Percentiles rank a stretch among this genome's conserved stretches.
phyloP scores from a whole-genome alignment of 2,329 filamentous ascomycete species.

The Penicillium hordei region DNA sequence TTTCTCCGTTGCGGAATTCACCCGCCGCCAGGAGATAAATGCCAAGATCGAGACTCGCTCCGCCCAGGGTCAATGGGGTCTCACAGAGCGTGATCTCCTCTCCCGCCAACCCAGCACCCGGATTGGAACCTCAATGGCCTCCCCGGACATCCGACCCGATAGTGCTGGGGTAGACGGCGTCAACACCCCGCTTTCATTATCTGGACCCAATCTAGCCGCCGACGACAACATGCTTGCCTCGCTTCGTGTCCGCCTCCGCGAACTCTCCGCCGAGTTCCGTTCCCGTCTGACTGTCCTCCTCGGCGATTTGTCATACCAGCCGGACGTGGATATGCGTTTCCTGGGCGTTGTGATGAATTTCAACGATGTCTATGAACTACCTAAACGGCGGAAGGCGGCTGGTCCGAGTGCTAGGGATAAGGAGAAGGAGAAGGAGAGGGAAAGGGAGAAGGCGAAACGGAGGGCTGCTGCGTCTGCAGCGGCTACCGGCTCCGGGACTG shows the following conservation, averaged over 20 bases:
- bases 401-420: slow-evolving; percentile 34
- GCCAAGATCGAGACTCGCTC: slow-evolving; percentile 68
- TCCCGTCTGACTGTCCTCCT: slow-evolving; percentile 75
- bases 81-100: slow-evolving; percentile 55
- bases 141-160: slow-evolving; percentile 26
- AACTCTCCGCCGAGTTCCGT: slow-evolving; percentile 74
- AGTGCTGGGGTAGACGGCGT: slow-evolving; percentile 26
- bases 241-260: slow-evolving; percentile 69
- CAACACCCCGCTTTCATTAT: slow-evolving; percentile 43
- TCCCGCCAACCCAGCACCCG: slow-evolving; percentile 33
- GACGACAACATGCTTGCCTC: slow-evolving; percentile 69
- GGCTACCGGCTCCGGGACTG: slow-evolving; percentile 20
- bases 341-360: slow-evolving; percentile 98
- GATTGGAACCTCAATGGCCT: slow-evolving; percentile 30
- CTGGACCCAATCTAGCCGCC: slow-evolving; percentile 36
- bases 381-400: slow-evolving; percentile 56
- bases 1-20: slow-evolving; percentile 93
- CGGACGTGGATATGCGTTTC: slow-evolving; percentile 93
- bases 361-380: slow-evolving; percentile 89
- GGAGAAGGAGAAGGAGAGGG: slow-evolving; percentile 31
- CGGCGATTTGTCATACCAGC: slow-evolving; percentile 87
- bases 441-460: slow-evolving; percentile 25
- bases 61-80: slow-evolving; percentile 63
- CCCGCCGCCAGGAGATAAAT: slow-evolving; percentile 78
- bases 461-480: slow-evolving; percentile 19